A percentile compares a stretch with the other conserved stretches of the same genome.
These are phyloP conservation scores for Lobosporangium transversale DNA, from an alignment of 192 early-diverging fungal genomes.

Conservation along the genomic window DNA sequence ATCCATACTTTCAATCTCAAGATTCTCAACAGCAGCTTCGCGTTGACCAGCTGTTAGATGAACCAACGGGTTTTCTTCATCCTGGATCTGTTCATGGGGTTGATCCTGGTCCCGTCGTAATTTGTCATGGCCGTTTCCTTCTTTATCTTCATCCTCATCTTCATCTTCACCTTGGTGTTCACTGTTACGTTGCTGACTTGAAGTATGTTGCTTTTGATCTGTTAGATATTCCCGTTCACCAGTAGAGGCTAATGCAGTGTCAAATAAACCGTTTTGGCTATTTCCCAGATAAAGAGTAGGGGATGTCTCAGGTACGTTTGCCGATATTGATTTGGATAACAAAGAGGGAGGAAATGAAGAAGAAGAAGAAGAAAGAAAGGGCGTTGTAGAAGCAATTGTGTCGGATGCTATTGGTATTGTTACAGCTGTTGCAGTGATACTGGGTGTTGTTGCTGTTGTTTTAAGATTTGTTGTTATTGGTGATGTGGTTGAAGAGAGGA, in stretches of 20 bases:
- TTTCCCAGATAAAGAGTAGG: background rate
- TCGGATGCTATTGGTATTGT: conserved; percentile 15
- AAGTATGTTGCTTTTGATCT: background rate
- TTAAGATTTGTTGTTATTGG: background rate
- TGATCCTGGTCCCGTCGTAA: conserved; percentile 3
- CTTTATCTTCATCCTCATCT: too few species aligned
- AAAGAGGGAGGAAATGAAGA: background rate
- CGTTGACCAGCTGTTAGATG: conserved; percentile 30
- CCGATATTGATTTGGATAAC: background rate
- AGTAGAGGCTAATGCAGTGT: background rate
- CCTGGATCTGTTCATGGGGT: background rate
- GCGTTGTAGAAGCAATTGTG: conserved; percentile 12
- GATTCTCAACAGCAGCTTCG: conserved; percentile 34
- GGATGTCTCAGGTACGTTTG: background rate
- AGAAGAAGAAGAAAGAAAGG: background rate
- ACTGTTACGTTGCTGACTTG: background rate
- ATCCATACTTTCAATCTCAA: conserved; percentile 47
- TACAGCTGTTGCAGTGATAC: background rate
- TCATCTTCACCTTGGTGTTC: too few species aligned
- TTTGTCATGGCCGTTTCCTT: too few species aligned
- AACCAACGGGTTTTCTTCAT: conserved; percentile 25
- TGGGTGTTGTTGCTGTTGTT: background rate
- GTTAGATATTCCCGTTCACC: background rate
- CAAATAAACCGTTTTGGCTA: background rate
- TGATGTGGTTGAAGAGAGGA: background rate